Percentiles rank a stretch among this genome's conserved stretches.
Conservation (phyloP, 2,329 filamentous ascomycete species). For the Podosphaera aphanis region DNA sequence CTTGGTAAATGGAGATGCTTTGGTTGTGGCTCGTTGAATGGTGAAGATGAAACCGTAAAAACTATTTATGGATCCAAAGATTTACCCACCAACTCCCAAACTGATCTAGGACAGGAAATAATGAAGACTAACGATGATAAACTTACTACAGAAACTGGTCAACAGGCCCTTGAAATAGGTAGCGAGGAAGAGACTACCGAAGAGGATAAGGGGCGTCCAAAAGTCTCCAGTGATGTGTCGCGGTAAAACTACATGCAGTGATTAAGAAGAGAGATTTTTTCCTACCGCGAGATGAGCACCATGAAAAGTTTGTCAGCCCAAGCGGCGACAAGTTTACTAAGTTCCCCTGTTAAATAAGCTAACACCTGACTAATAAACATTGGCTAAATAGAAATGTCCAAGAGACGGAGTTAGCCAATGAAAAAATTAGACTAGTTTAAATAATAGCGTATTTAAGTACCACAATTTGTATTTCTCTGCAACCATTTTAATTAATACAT, state of each 20-base stretch:
- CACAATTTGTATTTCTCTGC: too few relatives aligned
- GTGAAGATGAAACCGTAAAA: conserved; percentile 54
- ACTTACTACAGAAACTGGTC: background rate
- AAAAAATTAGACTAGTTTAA: too few relatives aligned
- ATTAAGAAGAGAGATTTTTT: too few relatives aligned
- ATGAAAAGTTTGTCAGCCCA: too few relatives aligned
- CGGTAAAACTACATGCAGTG: background rate
- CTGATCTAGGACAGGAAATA: background rate
- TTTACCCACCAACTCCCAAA: background rate
- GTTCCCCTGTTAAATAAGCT: too few relatives aligned
- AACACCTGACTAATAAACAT: too few relatives aligned
- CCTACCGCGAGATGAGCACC: too few relatives aligned
- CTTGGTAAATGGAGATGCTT: conserved; percentile 75
- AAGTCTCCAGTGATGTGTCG: background rate
- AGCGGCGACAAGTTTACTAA: too few relatives aligned
- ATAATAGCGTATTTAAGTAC: too few relatives aligned
- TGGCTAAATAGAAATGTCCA: too few relatives aligned
- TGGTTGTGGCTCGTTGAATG: conserved; percentile 62
- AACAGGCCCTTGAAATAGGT: background rate
- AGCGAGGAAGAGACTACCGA: background rate
- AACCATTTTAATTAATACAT: too few relatives aligned
- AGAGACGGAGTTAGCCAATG: too few relatives aligned
- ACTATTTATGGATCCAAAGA: conserved; percentile 10
- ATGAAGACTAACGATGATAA: background rate
- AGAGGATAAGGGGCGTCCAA: background rate